A percentile compares a stretch with the other conserved stretches of the same genome.
Conservation (phyloP, 108 stramenopile genomes). For the Conticribra guillardii region DNA sequence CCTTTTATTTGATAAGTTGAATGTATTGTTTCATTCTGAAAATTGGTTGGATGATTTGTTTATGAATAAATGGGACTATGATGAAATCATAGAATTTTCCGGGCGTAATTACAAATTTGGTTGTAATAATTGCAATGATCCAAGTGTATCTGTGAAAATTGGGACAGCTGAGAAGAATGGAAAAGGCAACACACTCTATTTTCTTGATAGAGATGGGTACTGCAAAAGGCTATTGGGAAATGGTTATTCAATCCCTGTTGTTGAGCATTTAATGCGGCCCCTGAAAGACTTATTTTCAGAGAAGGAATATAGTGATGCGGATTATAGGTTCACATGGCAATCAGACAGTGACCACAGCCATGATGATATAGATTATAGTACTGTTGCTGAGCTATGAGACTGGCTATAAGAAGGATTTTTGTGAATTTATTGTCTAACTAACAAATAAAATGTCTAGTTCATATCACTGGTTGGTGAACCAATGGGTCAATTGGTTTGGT, state of each 20-base stretch:
- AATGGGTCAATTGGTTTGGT: too few species aligned
- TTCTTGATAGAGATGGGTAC: not conserved
- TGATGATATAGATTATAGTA: not conserved
- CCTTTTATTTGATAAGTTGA: not conserved
- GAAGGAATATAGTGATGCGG: constrained; percentile 1
- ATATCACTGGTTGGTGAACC: too few species aligned
- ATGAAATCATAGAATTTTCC: not conserved
- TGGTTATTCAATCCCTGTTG: constrained; percentile 8
- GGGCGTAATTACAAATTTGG: not conserved
- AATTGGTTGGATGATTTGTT: constrained; percentile 4
- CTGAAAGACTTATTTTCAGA: not conserved
- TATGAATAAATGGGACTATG: not conserved
- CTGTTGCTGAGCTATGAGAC: too few species aligned
- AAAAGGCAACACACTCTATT: not conserved
- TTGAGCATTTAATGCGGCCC: constrained; percentile 11
- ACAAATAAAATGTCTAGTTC: too few species aligned
- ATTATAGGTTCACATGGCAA: constrained; percentile 5
- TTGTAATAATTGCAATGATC: not conserved
- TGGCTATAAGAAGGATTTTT: too few species aligned
- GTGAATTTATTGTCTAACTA: too few species aligned
- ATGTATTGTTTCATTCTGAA: not conserved
- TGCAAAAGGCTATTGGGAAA: constrained; percentile 9
- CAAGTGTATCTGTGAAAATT: not conserved
- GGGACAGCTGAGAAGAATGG: constrained; percentile 9
- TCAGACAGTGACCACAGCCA: not conserved